Percentiles rank a stretch among this genome's conserved stretches.
Conservation (phyloP, 495 filamentous ascomycete genomes). For the Hyaloscypha finlandica region DNA sequence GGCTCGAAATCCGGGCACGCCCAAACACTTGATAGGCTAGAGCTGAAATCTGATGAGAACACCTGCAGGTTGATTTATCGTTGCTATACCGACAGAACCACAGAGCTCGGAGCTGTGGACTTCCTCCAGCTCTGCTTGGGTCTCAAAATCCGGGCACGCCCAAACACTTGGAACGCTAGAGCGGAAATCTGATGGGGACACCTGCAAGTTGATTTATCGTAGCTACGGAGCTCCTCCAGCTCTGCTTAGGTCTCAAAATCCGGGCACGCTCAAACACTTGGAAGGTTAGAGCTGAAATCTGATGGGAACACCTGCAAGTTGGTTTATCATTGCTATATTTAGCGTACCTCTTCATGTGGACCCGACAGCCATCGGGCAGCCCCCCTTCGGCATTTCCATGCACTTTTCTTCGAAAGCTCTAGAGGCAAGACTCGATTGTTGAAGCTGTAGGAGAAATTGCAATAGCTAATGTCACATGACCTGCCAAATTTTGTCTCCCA, state of each 20-base stretch:
- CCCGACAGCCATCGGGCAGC: background rate
- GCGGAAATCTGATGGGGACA: background rate
- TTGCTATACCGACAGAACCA: too few species aligned
- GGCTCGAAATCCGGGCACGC: too few species aligned
- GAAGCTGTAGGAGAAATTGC: background rate
- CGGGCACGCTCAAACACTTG: constrained; percentile 8
- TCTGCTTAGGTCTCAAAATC: background rate
- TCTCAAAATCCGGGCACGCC: constrained; percentile 4
- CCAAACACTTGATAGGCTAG: too few species aligned
- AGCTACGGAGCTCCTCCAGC: too few species aligned
- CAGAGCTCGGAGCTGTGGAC: too few species aligned
- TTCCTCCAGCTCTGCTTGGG: background rate
- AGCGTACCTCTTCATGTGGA: background rate
- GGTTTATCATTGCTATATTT: background rate
- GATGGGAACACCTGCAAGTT: background rate
- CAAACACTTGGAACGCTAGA: background rate
- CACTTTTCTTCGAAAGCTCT: background rate
- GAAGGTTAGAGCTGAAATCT: background rate
- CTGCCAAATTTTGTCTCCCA: background rate
- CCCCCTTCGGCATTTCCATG: background rate
- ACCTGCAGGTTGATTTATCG: too few species aligned
- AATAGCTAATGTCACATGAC: background rate
- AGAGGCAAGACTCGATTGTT: background rate
- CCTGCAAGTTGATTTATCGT: background rate
- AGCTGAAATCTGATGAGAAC: too few species aligned